Percentiles rank a stretch among this genome's conserved stretches.
Evolutionary conservation across 805 yeast genomes (phyloP).

Genomic region (Kregervanrija delftensis): DNA sequence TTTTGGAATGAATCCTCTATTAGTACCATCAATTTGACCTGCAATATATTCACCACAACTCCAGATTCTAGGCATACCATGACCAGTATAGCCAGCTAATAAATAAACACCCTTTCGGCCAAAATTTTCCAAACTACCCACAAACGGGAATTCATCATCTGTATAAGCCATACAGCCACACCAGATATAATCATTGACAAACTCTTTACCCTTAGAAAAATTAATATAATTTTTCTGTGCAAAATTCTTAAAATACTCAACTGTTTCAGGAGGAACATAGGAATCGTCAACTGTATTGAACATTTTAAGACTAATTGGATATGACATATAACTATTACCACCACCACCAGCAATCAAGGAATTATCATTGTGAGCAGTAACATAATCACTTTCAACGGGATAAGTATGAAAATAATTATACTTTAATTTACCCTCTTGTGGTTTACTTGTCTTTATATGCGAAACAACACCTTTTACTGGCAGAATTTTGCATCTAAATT

Average conservation of each 20-base stretch:
- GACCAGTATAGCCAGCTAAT: slow-evolving; percentile 43
- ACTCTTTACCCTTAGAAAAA: slow-evolving; percentile 17
- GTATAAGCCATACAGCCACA: slow-evolving; percentile 43
- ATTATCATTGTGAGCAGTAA: slow-evolving; percentile 30
- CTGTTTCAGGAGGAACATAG: slow-evolving; percentile 19
- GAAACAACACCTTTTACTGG: slow-evolving; percentile 31
- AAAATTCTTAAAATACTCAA: slow-evolving; percentile 22
- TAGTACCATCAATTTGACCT: slow-evolving; percentile 12
- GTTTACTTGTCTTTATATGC: slow-evolving; percentile 19
- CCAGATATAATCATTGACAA: slow-evolving; percentile 32
- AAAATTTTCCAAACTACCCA: slow-evolving; percentile 30
- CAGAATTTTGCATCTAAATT: slow-evolving; percentile 20
- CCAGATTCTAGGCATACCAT: slow-evolving; percentile 45
- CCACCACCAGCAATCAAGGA: slow-evolving; percentile 32
- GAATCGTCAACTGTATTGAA: slow-evolving; percentile 29
- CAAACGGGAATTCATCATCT: slow-evolving; percentile 34
- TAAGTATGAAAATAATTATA: slow-evolving; percentile 16
- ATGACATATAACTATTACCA: slow-evolving; percentile 8
- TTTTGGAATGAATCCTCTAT: slow-evolving; percentile 4
- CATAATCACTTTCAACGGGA: slow-evolving; percentile 18
- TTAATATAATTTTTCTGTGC: slow-evolving; percentile 23
- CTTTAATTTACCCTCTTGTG: slow-evolving; percentile 2
- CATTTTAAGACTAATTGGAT: slow-evolving; percentile 13
- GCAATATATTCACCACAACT: slow-evolving; percentile 33
- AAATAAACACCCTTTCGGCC: slow-evolving; percentile 28